Evolutionary conservation across 306 rosid genomes (phyloP).

Genomic region (apple (Malus domestica)): DNA sequence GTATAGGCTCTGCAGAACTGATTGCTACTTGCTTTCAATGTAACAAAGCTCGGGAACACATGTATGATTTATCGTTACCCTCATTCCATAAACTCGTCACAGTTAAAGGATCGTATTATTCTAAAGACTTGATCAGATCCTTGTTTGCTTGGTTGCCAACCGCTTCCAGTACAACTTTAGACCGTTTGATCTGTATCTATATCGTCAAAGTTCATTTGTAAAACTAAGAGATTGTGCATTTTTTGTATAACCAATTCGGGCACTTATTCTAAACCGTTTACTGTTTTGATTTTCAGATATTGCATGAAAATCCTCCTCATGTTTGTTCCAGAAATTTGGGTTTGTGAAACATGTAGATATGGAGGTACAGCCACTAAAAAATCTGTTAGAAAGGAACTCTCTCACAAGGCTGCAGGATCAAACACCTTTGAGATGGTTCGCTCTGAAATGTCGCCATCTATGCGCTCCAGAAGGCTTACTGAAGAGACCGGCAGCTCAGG

Average conservation of each 20-base stretch:
- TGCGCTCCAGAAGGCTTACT: neutral
- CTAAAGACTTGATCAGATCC: neutral
- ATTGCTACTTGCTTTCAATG: constrained; percentile 37
- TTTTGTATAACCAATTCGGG: neutral
- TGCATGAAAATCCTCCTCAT: neutral
- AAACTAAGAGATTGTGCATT: neutral
- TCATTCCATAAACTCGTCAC: neutral
- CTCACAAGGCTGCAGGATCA: neutral
- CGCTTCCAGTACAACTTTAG: neutral
- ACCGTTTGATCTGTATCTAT: neutral
- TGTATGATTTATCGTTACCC: constrained; percentile 25
- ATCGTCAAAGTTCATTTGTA: neutral
- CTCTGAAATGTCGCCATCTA: neutral
- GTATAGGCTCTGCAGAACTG: constrained; percentile 5
- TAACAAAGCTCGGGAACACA: constrained; percentile 31
- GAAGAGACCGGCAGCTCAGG: neutral
- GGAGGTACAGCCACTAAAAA: neutral
- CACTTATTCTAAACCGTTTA: neutral
- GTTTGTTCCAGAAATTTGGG: neutral
- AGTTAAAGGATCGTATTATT: neutral
- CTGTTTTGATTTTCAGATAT: neutral
- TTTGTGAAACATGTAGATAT: neutral
- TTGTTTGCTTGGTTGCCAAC: neutral
- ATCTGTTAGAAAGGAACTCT: neutral
- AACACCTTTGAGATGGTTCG: neutral